Conservation (phyloP, 176 grass and related monocot genomes). For the Miscanthus lutarioriparius region DNA sequence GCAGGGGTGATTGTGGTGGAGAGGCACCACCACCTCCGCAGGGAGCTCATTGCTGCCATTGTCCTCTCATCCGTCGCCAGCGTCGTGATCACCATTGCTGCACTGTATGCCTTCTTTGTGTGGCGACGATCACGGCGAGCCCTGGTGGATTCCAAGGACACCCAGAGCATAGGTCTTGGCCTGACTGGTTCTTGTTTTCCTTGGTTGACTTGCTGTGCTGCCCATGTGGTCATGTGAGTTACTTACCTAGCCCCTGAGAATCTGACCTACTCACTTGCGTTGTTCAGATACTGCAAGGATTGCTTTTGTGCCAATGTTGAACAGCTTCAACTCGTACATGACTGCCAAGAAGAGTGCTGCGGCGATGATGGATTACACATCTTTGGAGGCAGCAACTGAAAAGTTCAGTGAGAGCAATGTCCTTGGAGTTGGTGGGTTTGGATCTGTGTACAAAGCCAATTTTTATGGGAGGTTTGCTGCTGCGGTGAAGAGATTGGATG, state of each 20-base stretch:
- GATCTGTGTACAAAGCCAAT: constrained; percentile 74
- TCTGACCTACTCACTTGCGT: constrained; percentile 5
- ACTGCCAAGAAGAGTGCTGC: constrained; percentile 61
- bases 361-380: constrained; percentile 63
- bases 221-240: constrained; percentile 29
- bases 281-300: constrained; percentile 61
- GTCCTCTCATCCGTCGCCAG: constrained; percentile 59
- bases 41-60: constrained; percentile 62
- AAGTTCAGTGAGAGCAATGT: constrained; percentile 82
- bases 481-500: constrained; percentile 69
- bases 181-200: background rate
- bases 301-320: constrained; percentile 68
- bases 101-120: constrained; percentile 54
- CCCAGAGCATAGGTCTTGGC: constrained; percentile 65
- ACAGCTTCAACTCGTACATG: constrained; percentile 85
- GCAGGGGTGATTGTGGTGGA: constrained; percentile 45
- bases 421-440: constrained; percentile 80
- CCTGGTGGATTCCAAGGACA: constrained; percentile 44
- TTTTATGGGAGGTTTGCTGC: constrained; percentile 66
- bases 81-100: constrained; percentile 39
- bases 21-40: constrained; percentile 54
- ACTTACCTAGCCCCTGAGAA: background rate
- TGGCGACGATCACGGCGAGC: constrained; percentile 57
- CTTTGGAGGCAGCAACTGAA: constrained; percentile 58
- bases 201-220: constrained; percentile 15